Evolutionary conservation across 78 protist species (phyloP).

Genomic region (Cavenderia fasciculata): DNA sequence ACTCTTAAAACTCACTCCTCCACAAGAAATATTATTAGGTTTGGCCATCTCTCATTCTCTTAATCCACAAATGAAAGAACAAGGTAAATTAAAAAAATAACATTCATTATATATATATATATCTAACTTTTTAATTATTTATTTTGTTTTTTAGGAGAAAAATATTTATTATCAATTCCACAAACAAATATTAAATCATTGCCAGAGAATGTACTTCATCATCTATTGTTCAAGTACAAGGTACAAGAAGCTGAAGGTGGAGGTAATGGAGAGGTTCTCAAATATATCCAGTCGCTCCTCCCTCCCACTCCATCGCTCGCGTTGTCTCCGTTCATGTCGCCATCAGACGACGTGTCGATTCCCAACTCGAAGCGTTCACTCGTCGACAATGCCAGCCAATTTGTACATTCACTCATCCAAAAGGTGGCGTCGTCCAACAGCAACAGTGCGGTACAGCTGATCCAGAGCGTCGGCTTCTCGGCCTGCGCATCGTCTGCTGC

Average conservation of each 20-base stretch:
- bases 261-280: background rate
- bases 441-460: slow-evolving; percentile 17
- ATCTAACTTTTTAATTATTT: background rate
- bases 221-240: slow-evolving; percentile 56
- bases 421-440: background rate
- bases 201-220: slow-evolving; percentile 75
- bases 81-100: background rate
- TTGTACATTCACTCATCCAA: too few species aligned
- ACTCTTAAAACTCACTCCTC: slow-evolving; percentile 44
- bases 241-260: background rate
- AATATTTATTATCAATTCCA: slow-evolving; percentile 38
- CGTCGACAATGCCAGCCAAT: background rate
- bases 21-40: slow-evolving; percentile 68
- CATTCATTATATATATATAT: background rate
- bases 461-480: slow-evolving; percentile 1
- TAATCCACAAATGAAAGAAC: slow-evolving; percentile 23
- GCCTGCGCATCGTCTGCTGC: slow-evolving; percentile 18
- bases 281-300: slow-evolving; percentile 2
- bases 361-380: slow-evolving; percentile 25
- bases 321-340: background rate
- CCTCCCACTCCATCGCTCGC: slow-evolving; percentile 19
- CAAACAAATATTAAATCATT: slow-evolving; percentile 64
- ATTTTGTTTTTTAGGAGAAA: slow-evolving; percentile 19
- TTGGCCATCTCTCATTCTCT: slow-evolving; percentile 66
- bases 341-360: background rate